A percentile compares a stretch with the other conserved stretches of the same genome.
These are phyloP conservation scores for Hibiscus trionum DNA, from an alignment of 345 rosid genomes.

Conservation along the genomic window DNA sequence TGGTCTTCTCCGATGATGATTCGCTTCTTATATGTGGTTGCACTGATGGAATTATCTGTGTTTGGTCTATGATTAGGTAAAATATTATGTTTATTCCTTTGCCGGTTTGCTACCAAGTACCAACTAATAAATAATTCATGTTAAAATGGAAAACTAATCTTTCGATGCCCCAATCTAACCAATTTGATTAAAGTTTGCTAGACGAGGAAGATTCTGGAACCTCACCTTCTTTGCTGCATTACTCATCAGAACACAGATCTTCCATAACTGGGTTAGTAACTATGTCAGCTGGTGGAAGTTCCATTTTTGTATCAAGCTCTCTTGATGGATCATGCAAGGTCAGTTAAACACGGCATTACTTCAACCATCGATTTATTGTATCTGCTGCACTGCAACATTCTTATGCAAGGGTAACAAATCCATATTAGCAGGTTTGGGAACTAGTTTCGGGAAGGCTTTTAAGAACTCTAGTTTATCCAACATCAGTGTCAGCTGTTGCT, in stretches of 20 bases:
- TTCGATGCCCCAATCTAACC: slow-evolving; percentile 14
- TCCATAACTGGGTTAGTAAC: slow-evolving; percentile 37
- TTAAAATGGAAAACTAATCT: neutral
- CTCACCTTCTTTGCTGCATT: slow-evolving; percentile 25
- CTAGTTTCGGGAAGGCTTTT: slow-evolving; percentile 31
- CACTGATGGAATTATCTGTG: slow-evolving; percentile 35
- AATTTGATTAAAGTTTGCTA: slow-evolving; percentile 23
- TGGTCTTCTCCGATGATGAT: slow-evolving; percentile 35
- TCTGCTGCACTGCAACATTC: neutral
- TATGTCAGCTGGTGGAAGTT: slow-evolving; percentile 16
- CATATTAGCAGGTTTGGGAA: slow-evolving; percentile 37
- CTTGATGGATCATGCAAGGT: slow-evolving; percentile 50
- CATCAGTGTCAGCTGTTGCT: slow-evolving; percentile 32
- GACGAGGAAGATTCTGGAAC: slow-evolving; percentile 27
- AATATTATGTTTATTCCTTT: neutral
- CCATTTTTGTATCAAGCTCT: slow-evolving; percentile 39
- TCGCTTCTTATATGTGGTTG: slow-evolving; percentile 46
- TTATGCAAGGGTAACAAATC: neutral
- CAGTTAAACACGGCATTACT: neutral
- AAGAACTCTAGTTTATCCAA: slow-evolving; percentile 30
- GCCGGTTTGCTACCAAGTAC: neutral
- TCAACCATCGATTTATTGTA: neutral
- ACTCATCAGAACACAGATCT: slow-evolving; percentile 31
- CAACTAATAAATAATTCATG: neutral
- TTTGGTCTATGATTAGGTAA: slow-evolving; percentile 48